These are phyloP conservation scores for Tuber indicum DNA, from an alignment of 495 filamentous ascomycete species.

Conservation along the genomic window DNA sequence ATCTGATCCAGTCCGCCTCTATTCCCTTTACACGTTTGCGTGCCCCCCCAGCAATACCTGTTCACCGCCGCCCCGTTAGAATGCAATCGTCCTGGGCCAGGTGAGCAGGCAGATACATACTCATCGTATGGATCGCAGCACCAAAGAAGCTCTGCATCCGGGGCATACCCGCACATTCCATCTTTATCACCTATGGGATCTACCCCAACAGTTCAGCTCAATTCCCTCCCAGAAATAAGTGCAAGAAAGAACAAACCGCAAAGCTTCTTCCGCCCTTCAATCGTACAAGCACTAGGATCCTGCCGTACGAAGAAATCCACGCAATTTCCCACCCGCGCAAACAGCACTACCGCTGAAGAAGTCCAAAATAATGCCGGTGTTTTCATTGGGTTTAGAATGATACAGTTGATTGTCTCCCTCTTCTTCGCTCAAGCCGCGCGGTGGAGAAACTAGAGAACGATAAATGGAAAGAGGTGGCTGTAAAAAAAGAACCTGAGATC, in stretches of 20 bases:
- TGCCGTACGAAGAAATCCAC: background rate
- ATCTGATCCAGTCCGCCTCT: slow-evolving; percentile 12
- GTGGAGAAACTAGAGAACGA: background rate
- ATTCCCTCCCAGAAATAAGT: background rate
- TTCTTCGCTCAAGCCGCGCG: background rate
- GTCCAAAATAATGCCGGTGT: background rate
- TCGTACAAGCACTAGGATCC: background rate
- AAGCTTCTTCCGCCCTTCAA: background rate
- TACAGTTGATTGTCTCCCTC: background rate
- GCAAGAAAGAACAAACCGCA: background rate
- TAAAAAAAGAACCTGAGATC: background rate
- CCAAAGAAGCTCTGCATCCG: slow-evolving; percentile 9
- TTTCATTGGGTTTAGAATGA: background rate
- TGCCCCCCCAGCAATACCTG: slow-evolving; percentile 15
- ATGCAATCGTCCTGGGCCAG: background rate
- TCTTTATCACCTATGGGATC: background rate
- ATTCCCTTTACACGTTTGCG: slow-evolving; percentile 11
- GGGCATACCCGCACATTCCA: slow-evolving; percentile 16
- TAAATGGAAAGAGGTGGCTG: background rate
- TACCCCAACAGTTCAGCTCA: background rate
- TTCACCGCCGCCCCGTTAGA: background rate
- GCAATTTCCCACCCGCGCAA: background rate
- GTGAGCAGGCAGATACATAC: slow-evolving; percentile 4
- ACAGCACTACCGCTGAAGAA: background rate
- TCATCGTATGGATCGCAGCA: slow-evolving; percentile 13